phyloP scores from a whole-genome alignment of 2,329 filamentous ascomycete genomes.

The Penicillium verrucosum region DNA sequence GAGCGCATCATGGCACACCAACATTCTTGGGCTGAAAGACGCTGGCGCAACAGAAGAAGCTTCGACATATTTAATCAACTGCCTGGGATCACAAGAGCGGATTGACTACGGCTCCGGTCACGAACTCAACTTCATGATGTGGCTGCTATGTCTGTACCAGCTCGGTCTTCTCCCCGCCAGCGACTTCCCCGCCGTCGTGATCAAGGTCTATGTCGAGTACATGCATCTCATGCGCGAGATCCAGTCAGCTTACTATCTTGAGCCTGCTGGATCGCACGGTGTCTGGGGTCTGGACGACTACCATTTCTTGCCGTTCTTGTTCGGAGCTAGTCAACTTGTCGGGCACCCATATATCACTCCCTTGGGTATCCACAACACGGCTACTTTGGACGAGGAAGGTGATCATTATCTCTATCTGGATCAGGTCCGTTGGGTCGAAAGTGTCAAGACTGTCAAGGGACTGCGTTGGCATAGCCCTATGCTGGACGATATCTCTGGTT shows the following conservation, averaged over 20 bases:
- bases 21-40: slow-evolving; percentile 39
- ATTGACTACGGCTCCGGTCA: slow-evolving; percentile 98
- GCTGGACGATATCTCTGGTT: slow-evolving; percentile 93
- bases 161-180: slow-evolving; percentile 60
- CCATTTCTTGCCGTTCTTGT: slow-evolving; percentile 92
- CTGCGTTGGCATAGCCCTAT: slow-evolving; percentile 96
- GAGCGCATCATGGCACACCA: slow-evolving; percentile 41
- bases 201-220: slow-evolving; percentile 78
- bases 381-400: slow-evolving; percentile 81
- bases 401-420: slow-evolving; percentile 85
- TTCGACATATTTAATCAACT: slow-evolving; percentile 74
- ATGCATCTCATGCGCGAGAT: slow-evolving; percentile 81
- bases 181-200: slow-evolving; percentile 71
- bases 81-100: slow-evolving; percentile 78
- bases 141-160: slow-evolving; percentile 91
- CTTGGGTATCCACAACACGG: slow-evolving; percentile 78
- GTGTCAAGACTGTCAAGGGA: slow-evolving; percentile 91
- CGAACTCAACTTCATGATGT: slow-evolving; percentile 94
- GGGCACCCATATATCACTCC: slow-evolving; percentile 78
- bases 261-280: slow-evolving; percentile 93
- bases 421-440: slow-evolving; percentile 91
- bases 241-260: slow-evolving; percentile 91
- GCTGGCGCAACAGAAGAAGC: slow-evolving; percentile 63
- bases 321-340: slow-evolving; percentile 85
- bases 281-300: slow-evolving; percentile 99